Evolutionary conservation across 225 moss, liverwort and hornwort species (phyloP).

Genomic region (Bryoerythrophyllum caledonicum): DNA sequence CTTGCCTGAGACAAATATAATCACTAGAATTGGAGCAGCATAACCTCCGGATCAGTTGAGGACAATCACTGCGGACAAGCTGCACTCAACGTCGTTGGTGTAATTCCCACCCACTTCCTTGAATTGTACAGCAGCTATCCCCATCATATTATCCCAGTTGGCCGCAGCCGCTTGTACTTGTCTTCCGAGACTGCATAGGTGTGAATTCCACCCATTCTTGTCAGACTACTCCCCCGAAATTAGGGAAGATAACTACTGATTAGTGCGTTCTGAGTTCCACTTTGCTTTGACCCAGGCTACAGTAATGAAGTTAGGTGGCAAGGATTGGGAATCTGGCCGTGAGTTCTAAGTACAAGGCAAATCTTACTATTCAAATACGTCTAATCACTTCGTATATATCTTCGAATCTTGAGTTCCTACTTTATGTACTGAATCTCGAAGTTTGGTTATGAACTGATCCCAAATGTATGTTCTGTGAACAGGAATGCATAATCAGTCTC

Average conservation of each 20-base stretch:
- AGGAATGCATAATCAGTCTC: too few species aligned
- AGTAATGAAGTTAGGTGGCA: neutral
- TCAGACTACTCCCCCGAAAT: slow-evolving; percentile 25
- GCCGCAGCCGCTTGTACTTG: neutral
- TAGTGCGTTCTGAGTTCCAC: too few species aligned
- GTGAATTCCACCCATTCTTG: slow-evolving; percentile 11
- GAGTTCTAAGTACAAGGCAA: too few species aligned
- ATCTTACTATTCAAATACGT: too few species aligned
- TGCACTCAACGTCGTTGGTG: slow-evolving; percentile 13
- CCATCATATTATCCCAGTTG: neutral
- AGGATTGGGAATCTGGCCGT: too few species aligned
- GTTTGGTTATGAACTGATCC: too few species aligned
- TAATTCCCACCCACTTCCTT: slow-evolving; percentile 20
- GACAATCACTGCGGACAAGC: slow-evolving; percentile 16
- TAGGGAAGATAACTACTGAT: neutral
- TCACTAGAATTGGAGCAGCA: slow-evolving; percentile 1
- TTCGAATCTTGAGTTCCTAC: too few species aligned
- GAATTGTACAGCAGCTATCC: neutral
- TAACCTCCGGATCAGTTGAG: slow-evolving; percentile 17
- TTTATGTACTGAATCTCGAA: too few species aligned
- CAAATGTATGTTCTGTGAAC: too few species aligned
- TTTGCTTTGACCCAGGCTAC: neutral
- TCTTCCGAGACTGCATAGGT: neutral
- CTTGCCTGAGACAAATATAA: slow-evolving; percentile 8
- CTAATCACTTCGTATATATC: too few species aligned